Conservation (phyloP, 2,329 filamentous ascomycete species). For the Phialophora chinensis region DNA sequence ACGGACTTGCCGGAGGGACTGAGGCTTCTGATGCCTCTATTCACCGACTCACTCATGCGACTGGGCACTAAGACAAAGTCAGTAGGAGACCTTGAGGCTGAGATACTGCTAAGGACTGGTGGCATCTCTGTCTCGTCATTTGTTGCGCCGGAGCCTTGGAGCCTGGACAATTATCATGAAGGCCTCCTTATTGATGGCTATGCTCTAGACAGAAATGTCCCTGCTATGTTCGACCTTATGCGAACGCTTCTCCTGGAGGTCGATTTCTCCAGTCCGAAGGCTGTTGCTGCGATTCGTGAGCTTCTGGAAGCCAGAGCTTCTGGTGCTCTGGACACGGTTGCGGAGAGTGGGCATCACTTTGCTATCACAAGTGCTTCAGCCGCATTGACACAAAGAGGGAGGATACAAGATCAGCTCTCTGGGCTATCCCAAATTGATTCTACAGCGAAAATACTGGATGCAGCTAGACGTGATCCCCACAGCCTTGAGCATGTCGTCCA, state of each 20-base stretch:
- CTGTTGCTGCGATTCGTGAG: constrained; percentile 81
- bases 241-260: constrained; percentile 82
- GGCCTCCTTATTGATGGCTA: constrained; percentile 84
- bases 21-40: constrained; percentile 82
- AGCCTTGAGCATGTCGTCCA: constrained; percentile 75
- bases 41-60: constrained; percentile 90
- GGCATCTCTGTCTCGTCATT: constrained; percentile 86
- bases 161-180: constrained; percentile 74
- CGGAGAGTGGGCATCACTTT: constrained; percentile 85
- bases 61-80: constrained; percentile 84
- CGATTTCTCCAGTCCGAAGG: constrained; percentile 83
- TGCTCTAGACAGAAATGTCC: constrained; percentile 86
- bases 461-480: constrained; percentile 72
- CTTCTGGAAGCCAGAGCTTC: constrained; percentile 85
- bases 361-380: constrained; percentile 85
- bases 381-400: constrained; percentile 72
- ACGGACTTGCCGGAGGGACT: constrained; percentile 82
- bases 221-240: constrained; percentile 87
- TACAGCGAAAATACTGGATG: constrained; percentile 72
- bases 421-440: constrained; percentile 91
- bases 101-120: constrained; percentile 95
- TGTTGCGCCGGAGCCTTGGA: constrained; percentile 75
- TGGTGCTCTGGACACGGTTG: constrained; percentile 88
- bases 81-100: constrained; percentile 93
- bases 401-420: constrained; percentile 80